Evolutionary conservation across 2,329 filamentous ascomycete genomes (phyloP), one percentile per base, ranked within the genome.

Genomic region (Trichoderma harzianum): DNA sequence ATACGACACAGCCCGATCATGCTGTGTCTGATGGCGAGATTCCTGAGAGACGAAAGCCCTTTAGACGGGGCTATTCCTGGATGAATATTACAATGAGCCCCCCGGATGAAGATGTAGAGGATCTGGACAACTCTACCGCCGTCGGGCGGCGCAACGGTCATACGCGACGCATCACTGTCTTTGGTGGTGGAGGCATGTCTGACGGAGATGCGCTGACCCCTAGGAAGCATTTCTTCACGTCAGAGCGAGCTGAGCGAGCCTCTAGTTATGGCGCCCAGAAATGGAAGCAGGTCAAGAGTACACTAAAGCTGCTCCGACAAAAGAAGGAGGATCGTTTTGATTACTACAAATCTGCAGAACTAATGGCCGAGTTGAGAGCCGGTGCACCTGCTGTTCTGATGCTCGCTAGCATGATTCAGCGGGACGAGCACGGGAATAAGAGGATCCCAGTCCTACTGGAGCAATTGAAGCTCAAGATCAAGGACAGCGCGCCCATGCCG

Each of bases 361-460:
- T 99, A 61, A 95, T 99, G 89, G 96, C 96, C 1, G 96, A 99
- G 81, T 85, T 99, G 47, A 89, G 96, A 63, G 97, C 96, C 57
- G 96, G 94, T 69, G 94, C 95, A 1, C 96, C 96, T 4, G 96
- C 96, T 28, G 96, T 95, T 24, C 85, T 99, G 72, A 97, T 99
- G 82, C 85, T 99, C 67, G 96, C 96, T 8, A 98, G 95, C 78
- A 98, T 98, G 93, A 96, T 98, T 77, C 96, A 98, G 82, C 89
- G 96, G 71, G 96, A 99, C 77, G 96, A 99, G 81, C 93, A 98
- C 77, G 94, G 95, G 63, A 96, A 97, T 82, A 96, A 93, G 82
- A 91, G 95, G 72, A 97, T 99, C 71, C 96, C 96, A 0, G 94
- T 99, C 68, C 88, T 99, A 4, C 87, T 99, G 7, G 96, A 99